Evolutionary conservation across 345 rosid genomes (phyloP), one percentile per base, ranked within the genome.

Genomic region (Gossypium raimondii): DNA sequence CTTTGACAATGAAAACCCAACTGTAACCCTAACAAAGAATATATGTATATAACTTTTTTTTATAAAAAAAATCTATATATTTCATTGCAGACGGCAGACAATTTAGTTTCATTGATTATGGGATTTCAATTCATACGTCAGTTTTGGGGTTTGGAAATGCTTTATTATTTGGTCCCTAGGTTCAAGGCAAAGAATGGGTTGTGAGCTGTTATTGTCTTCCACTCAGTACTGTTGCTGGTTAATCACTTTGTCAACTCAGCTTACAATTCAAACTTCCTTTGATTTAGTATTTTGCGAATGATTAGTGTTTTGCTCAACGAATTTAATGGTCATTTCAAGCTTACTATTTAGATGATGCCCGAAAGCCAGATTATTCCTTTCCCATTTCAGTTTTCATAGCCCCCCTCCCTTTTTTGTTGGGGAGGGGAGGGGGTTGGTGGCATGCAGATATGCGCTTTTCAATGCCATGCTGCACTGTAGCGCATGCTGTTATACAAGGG

Each of bases 201-300:
- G 75, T 72, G 64, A 59, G 41, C 64, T 59, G 64, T 29, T 70
- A 75, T 10, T 83, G 85, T 77, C 79, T 62, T 75, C 83, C 85
- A 80, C 83, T 75, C 41, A 22, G 29, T 12, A 20, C 18, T 62
- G 29, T 1, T 34, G 41, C 41, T 34, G 41, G 5, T 14, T 22
- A 48, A 53, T 71, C 64, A 72, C 80, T 65, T 71, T 72, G 81
- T 77, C 81, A 80, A 80, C 76, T 74, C 78, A 43, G 3, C 9
- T 50, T 80, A 44, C 24, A 12, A n/a, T 62, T 74, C 76, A 62
- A 29, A 61, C 59, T 57, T 66, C 38, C 38, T 16, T 10, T 38
- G 22, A 53, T 71, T 52, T 17, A 34, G 38, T 10, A 5, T 20
- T 53, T 70, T 48, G 14, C 5, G 12, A 47, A 68, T 69, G 14